A percentile compares a stretch with the other conserved stretches of the same genome.
Conservation (phyloP, 768 basidiomycete species). For the Omphalotus guepiniiformis region DNA sequence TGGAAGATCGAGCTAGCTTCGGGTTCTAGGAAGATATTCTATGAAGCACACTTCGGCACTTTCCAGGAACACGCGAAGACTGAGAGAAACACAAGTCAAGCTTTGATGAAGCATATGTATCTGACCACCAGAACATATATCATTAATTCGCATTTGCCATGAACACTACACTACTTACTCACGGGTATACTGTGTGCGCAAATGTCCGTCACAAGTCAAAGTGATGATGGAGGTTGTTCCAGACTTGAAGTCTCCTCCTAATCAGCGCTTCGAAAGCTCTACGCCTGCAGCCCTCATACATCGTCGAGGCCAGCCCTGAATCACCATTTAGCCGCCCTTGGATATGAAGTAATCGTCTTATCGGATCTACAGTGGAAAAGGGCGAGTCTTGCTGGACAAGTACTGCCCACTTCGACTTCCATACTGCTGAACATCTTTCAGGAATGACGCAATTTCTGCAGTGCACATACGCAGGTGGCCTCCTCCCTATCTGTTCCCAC, state of each 20-base stretch:
- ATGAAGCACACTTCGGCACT: no score
- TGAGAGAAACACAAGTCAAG: no score
- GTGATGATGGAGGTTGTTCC: conserved; percentile 32
- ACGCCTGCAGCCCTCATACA: conserved; percentile 32
- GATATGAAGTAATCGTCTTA: conserved; percentile 30
- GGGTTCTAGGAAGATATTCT: no score
- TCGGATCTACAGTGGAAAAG: conserved; percentile 28
- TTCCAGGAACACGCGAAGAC: no score
- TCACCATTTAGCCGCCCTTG: conserved; percentile 27
- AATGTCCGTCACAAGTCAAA: conserved; percentile 27
- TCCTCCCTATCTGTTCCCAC: conserved; percentile 28
- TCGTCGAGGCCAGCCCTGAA: conserved; percentile 23
- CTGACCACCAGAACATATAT: no score
- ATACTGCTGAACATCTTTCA: conserved; percentile 32
- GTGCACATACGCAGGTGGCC: conserved; percentile 26
- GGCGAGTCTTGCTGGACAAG: conserved; percentile 21
- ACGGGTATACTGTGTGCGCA: no score
- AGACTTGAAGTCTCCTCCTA: conserved; percentile 26
- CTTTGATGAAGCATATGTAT: no score
- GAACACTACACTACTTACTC: no score
- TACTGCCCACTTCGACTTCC: conserved; percentile 31
- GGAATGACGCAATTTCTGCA: conserved; percentile 32
- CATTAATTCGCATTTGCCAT: no score
- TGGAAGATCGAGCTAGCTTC: no score
- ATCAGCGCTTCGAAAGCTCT: conserved; percentile 30